A percentile compares a stretch with the other conserved stretches of the same genome.
Evolutionary conservation across 1,139 yeast species (phyloP).

Genomic region (Entelexis paramagnoliae): DNA sequence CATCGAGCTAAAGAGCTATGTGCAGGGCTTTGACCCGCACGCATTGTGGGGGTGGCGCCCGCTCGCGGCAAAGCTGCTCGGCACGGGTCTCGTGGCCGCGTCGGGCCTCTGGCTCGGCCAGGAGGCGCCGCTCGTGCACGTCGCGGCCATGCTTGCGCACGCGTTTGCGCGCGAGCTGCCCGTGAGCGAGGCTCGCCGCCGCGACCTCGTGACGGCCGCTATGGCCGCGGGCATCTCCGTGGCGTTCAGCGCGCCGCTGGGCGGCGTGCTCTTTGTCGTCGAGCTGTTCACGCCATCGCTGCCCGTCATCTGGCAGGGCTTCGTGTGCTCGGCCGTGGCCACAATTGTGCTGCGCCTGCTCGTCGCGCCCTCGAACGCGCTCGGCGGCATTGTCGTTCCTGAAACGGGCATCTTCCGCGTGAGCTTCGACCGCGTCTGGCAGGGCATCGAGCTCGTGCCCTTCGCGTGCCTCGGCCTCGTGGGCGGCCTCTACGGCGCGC

Average conservation of each 20-base stretch:
- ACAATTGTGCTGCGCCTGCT: constrained; percentile 55
- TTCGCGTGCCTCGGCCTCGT: constrained; percentile 54
- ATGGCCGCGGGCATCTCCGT: constrained; percentile 48
- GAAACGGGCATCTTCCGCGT: constrained; percentile 44
- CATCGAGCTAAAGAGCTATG: constrained; percentile 53
- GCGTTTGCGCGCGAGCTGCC: constrained; percentile 27
- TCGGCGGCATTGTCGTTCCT: constrained; percentile 21
- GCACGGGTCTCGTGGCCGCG: constrained; percentile 57
- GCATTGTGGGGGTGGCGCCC: constrained; percentile 42
- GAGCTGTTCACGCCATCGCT: constrained; percentile 61
- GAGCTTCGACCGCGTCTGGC: constrained; percentile 63
- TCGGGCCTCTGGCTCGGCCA: constrained; percentile 86
- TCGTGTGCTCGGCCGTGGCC: constrained; percentile 65
- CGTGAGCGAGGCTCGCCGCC: constrained; percentile 34
- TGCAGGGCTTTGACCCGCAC: constrained; percentile 48
- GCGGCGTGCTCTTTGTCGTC: constrained; percentile 56
- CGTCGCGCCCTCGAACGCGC: constrained; percentile 16
- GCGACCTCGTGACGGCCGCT: constrained; percentile 34
- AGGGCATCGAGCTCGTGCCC: constrained; percentile 56
- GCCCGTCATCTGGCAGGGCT: constrained; percentile 61
- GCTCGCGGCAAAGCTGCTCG: constrained; percentile 42
- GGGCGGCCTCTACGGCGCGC: constrained; percentile 60
- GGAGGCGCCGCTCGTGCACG: constrained; percentile 89
- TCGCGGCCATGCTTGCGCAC: constrained; percentile 37
- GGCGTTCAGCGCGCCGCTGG: constrained; percentile 58